Percentiles rank a stretch among this genome's conserved stretches.
Conservation (phyloP, 2,329 filamentous ascomycete species). For the Hortaea sp. region DNA sequence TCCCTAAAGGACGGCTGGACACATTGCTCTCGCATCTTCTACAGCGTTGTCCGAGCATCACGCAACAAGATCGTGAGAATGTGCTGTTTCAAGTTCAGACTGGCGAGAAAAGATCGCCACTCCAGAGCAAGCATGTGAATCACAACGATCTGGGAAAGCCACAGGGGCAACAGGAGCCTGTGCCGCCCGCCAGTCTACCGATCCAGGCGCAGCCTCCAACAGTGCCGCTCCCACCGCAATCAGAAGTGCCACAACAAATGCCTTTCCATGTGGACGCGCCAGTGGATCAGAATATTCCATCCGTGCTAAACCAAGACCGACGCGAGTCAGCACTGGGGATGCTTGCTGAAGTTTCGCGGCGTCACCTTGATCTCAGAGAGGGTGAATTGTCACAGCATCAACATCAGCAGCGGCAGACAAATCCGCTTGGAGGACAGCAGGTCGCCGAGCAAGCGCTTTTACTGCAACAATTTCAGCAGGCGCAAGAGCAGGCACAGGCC, state of each 20-base stretch:
- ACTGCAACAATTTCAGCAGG: not conserved
- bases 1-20: slow-evolving; percentile 81
- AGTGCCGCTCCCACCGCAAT: too few species aligned
- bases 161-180: too few species aligned
- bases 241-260: not conserved
- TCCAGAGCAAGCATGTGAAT: too few species aligned
- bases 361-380: slow-evolving; percentile 47
- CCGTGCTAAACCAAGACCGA: slow-evolving; percentile 28
- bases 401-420: not conserved
- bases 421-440: not conserved
- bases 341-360: slow-evolving; percentile 76
- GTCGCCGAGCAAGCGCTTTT: slow-evolving; percentile 6
- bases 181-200: too few species aligned
- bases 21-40: slow-evolving; percentile 71
- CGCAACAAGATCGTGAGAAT: slow-evolving; percentile 39
- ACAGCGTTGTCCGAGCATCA: slow-evolving; percentile 69
- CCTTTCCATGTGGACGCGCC: not conserved
- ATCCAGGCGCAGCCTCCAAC: too few species aligned
- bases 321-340: slow-evolving; percentile 72
- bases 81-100: slow-evolving; percentile 43
- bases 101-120: not conserved
- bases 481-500: too few species aligned
- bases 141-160: too few species aligned
- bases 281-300: not conserved
- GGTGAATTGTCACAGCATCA: not conserved